phyloP scores from a whole-genome alignment of 1,284 basidiomycete species.

The Naganishia albida region DNA sequence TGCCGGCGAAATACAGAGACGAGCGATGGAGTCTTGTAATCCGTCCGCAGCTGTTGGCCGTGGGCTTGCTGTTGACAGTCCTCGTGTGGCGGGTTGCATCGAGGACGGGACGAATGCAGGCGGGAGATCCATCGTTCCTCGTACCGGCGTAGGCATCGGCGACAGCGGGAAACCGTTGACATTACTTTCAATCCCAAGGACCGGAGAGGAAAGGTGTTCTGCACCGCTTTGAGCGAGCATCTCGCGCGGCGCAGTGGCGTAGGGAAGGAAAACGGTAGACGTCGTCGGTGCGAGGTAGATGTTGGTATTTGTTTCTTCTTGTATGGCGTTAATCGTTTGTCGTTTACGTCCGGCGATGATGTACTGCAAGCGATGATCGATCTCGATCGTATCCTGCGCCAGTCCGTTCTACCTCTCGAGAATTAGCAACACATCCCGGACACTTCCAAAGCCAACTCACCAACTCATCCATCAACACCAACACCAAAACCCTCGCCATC shows the following conservation, averaged over 20 bases:
- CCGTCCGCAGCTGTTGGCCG: neutral
- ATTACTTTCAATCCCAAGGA: conserved; percentile 5
- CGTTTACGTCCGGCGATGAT: conserved; percentile 92
- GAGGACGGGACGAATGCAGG: neutral
- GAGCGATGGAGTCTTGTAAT: conserved; percentile 17
- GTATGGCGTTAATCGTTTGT: conserved; percentile 81
- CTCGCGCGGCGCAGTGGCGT: neutral
- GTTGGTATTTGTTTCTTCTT: conserved; percentile 96
- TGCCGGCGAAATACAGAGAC: conserved; percentile 6
- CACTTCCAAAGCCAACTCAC: conserved; percentile 58
- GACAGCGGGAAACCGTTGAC: neutral
- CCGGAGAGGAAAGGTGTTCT: neutral
- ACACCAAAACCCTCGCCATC: conserved; percentile 80
- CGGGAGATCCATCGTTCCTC: neutral
- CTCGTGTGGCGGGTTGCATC: neutral
- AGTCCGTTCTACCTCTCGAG: conserved; percentile 68
- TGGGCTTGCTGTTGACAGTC: neutral
- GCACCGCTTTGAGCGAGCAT: neutral
- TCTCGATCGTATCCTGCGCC: conserved; percentile 85
- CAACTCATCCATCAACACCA: conserved; percentile 93
- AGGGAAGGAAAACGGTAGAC: neutral
- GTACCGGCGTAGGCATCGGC: neutral
- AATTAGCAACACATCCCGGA: neutral
- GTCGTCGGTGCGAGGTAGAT: conserved; percentile 67
- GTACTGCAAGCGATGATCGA: conserved; percentile 91